phyloP scores from a whole-genome alignment of 495 filamentous ascomycete genomes.

The Penicillium maclennaniae region DNA sequence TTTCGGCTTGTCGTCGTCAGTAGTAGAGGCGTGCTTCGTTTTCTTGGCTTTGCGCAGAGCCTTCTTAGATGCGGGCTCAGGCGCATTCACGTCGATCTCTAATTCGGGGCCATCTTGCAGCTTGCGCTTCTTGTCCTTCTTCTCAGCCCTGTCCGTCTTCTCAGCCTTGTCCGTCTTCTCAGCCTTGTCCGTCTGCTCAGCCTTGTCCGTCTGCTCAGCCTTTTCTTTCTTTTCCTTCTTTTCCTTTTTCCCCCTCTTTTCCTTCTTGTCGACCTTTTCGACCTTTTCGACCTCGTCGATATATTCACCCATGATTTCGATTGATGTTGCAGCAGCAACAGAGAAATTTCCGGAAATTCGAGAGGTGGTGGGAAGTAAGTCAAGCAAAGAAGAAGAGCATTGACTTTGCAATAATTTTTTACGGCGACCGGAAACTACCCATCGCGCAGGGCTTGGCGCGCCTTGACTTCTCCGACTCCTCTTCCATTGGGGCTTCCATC shows the following conservation, averaged over 20 bases:
- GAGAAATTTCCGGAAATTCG: not conserved
- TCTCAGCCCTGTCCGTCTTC: conserved; percentile 34
- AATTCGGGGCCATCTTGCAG: conserved; percentile 60
- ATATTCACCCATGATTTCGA: not conserved
- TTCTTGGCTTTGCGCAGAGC: conserved; percentile 77
- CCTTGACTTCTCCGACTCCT: not conserved
- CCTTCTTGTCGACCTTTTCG: conserved; percentile 27
- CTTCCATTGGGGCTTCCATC: conserved; percentile 6
- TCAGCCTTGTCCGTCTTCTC: conserved; percentile 1
- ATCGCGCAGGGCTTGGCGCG: conserved; percentile 29
- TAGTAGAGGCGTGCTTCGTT: conserved; percentile 34
- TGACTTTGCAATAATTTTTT: conserved; percentile 22
- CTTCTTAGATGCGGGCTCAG: conserved; percentile 93
- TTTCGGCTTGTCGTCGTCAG: conserved; percentile 27
- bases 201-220: conserved; percentile 28
- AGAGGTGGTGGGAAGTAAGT: not conserved
- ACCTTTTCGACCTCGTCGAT: conserved; percentile 23
- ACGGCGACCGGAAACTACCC: conserved; percentile 32
- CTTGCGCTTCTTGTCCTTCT: conserved; percentile 66
- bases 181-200: conserved; percentile 24
- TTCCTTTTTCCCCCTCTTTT: conserved; percentile 64
- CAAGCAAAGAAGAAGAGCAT: not conserved
- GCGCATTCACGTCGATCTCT: conserved; percentile 80
- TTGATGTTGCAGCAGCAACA: not conserved
- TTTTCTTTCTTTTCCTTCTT: not conserved